phyloP scores from a whole-genome alignment of 768 basidiomycete species.

The Cyathus striatus region DNA sequence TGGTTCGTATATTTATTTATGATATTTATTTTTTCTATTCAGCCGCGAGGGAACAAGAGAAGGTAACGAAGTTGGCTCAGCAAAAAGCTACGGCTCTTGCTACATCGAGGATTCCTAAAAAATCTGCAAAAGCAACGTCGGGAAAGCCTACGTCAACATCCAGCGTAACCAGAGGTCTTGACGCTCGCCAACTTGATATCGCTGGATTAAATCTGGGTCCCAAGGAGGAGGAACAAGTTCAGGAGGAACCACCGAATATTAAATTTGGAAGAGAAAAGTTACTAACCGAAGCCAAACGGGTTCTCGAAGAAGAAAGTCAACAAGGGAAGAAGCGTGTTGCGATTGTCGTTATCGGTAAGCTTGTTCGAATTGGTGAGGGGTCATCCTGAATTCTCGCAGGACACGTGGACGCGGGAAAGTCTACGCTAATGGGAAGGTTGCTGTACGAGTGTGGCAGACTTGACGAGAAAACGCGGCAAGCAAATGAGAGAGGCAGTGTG shows the following conservation, averaged over 20 bases:
- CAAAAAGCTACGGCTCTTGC: slow-evolving; percentile 39
- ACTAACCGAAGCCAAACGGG: slow-evolving; percentile 68
- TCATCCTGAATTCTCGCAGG: slow-evolving; percentile 40
- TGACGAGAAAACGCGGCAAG: slow-evolving; percentile 76
- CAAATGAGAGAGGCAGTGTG: slow-evolving; percentile 85
- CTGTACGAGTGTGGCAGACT: slow-evolving; percentile 88
- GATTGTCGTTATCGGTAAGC: slow-evolving; percentile 86
- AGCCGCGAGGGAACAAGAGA: slow-evolving; percentile 82
- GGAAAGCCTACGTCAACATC: slow-evolving; percentile 36
- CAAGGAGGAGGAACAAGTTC: slow-evolving; percentile 35
- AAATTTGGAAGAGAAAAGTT: slow-evolving; percentile 75
- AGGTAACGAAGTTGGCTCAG: slow-evolving; percentile 53
- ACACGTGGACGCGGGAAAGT: slow-evolving; percentile 98
- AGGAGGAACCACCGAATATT: slow-evolving; percentile 59
- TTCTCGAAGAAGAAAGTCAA: slow-evolving; percentile 39
- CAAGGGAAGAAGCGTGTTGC: slow-evolving; percentile 68
- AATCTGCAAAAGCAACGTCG: slow-evolving; percentile 42
- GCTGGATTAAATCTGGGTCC: slow-evolving; percentile 63
- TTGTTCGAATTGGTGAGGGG: neutral
- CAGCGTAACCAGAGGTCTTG: slow-evolving; percentile 38
- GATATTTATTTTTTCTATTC: slow-evolving; percentile 18
- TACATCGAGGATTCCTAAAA: too few species aligned
- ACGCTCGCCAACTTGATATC: slow-evolving; percentile 67
- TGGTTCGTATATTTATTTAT: slow-evolving; percentile 3
- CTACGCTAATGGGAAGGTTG: slow-evolving; percentile 92